A percentile compares a stretch with the other conserved stretches of the same genome.
Evolutionary conservation across 352 stramenopile genomes (phyloP).

Genomic region (Thalassiosira delicatula): DNA sequence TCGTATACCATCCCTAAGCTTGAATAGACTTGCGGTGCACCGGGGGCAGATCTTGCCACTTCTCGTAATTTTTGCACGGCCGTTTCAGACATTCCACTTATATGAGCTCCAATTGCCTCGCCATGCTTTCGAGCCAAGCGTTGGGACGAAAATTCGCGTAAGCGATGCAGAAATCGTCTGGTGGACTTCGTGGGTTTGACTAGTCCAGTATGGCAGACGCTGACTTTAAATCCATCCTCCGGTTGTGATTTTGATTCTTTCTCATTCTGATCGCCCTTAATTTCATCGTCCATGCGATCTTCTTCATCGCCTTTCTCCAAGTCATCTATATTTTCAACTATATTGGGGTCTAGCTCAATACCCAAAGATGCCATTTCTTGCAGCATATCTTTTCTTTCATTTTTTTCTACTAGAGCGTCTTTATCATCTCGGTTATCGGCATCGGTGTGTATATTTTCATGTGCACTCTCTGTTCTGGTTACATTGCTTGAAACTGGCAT

Average conservation of each 20-base stretch:
- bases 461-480: conserved; percentile 20
- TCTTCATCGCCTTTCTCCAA: conserved; percentile 28
- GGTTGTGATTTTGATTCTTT: neutral
- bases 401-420: conserved; percentile 31
- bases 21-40: conserved; percentile 82
- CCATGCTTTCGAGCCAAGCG: conserved; percentile 76
- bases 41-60: conserved; percentile 74
- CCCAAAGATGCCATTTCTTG: conserved; percentile 39
- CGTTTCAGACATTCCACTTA: conserved; percentile 68
- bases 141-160: conserved; percentile 79
- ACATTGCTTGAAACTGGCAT: conserved; percentile 54
- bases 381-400: conserved; percentile 48
- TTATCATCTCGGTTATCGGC: conserved; percentile 25
- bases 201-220: neutral
- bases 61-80: conserved; percentile 77
- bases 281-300: neutral
- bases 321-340: conserved; percentile 32
- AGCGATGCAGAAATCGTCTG: conserved; percentile 59
- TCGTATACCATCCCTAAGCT: conserved; percentile 84
- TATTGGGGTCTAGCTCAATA: conserved; percentile 40
- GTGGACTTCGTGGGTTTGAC: neutral
- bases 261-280: conserved; percentile 19
- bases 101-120: conserved; percentile 76
- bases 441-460: neutral
- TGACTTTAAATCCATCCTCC: neutral